Base-by-base conservation (phyloP, 179 eudicot genomes). In the Pouteria campechiana region DNA sequence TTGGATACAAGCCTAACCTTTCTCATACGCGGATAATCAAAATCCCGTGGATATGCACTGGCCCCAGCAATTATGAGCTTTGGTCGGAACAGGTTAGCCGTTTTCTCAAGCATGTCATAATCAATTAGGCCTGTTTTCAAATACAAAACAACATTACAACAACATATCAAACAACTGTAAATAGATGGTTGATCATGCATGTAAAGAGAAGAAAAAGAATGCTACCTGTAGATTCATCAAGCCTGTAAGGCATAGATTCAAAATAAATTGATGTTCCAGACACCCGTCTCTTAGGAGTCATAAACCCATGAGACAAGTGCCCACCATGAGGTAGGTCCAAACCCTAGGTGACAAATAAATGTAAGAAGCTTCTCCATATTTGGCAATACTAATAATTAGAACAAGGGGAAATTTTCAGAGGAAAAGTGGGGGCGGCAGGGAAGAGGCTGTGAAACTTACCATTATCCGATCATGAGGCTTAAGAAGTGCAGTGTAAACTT, bases 51-150 rank as follows among this genome's bases (percentile, higher is more conserved):
- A 63, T 88, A 88, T 35, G 97, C 94, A 80, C 97, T 88, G 35
- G 88, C 94, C 52, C 97, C 97, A 59, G 78, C 92, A 57, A 88
- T 88, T 4, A 84, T 80, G 30, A 88, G 84, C 46, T 88, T 83
- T 30, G 88, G 97, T 15, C 92, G 70, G 50, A 88, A 88, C 7
- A 80, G 76, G 37, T 32, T 68, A 6, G 97, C 92, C 2, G 82
- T 82, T 71, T 88, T 78, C 76, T 88, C 97, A 32, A 88, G 88
- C 94, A 75, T 88, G 58, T 88, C 94, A 54, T 88, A 88, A 55
- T 88, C 92, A 35, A 88, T 73, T 54, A 80, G 61, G 54, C 96
- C 94, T 83, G 60, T 28, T 33, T 33, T 11, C 12, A 36, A 38
- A 28, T 6, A 42, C 29, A 37, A 28, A 47, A 49, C 10, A 50